Evolutionary conservation across 1,284 basidiomycete species (phyloP).

Genomic region (Tausonia pullulans): DNA sequence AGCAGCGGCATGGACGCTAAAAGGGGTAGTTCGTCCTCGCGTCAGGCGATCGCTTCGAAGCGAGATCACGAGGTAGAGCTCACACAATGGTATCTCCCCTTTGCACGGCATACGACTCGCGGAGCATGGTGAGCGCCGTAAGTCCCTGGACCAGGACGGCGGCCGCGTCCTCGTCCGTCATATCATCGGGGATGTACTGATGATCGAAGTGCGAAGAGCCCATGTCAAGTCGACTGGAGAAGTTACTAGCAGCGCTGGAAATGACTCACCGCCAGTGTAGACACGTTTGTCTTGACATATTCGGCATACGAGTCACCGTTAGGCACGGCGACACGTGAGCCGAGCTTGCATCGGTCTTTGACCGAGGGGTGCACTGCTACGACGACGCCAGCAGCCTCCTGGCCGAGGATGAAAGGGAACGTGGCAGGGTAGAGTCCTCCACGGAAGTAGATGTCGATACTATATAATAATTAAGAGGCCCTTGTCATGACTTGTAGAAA

Average conservation of each 20-base stretch:
- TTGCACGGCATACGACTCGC: constrained; percentile 73
- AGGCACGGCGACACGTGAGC: constrained; percentile 40
- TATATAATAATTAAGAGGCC: background rate
- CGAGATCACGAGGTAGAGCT: too few species aligned
- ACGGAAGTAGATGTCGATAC: constrained; percentile 63
- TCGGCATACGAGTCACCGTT: constrained; percentile 55
- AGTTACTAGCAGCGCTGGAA: too few species aligned
- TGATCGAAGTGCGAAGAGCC: too few species aligned
- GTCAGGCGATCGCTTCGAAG: too few species aligned
- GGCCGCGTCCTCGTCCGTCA: constrained; percentile 57
- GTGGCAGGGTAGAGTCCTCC: constrained; percentile 40
- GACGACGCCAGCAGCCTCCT: constrained; percentile 66
- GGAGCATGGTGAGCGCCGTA: constrained; percentile 66
- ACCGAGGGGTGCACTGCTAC: constrained; percentile 50
- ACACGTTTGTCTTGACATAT: constrained; percentile 58
- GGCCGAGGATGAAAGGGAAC: constrained; percentile 65
- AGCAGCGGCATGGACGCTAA: constrained; percentile 68
- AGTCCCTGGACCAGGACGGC: constrained; percentile 63
- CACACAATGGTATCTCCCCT: constrained; percentile 38
- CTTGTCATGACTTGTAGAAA: too few species aligned
- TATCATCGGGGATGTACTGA: constrained; percentile 25
- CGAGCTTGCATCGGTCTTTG: constrained; percentile 27
- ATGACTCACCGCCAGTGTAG: constrained; percentile 49
- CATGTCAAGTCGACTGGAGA: too few species aligned
- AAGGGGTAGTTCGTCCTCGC: constrained; percentile 54